Conservation (phyloP, 805 yeast species). For the Lipomyces mesembrius region DNA sequence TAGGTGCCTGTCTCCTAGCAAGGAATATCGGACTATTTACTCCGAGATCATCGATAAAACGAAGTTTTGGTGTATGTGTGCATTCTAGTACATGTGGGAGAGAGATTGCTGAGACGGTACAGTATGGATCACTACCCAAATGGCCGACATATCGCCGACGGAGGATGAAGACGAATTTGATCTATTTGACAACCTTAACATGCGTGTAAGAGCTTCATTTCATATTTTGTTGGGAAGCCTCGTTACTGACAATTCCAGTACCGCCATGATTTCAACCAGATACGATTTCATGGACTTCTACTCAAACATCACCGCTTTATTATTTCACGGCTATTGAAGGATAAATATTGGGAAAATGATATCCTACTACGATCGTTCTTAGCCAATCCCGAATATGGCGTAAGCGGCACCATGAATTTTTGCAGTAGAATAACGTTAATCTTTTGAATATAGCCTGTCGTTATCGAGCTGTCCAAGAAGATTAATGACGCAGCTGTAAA, state of each 20-base stretch:
- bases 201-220: slow-evolving; percentile 7
- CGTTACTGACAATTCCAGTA: slow-evolving; percentile 7
- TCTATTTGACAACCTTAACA: slow-evolving; percentile 20
- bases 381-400: slow-evolving; percentile 18
- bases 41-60: slow-evolving; percentile 20
- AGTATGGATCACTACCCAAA: slow-evolving; percentile 28
- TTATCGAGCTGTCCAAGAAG: slow-evolving; percentile 17
- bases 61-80: slow-evolving; percentile 30
- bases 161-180: background rate
- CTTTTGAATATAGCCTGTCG: slow-evolving; percentile 8
- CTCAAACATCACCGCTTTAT: slow-evolving; percentile 21
- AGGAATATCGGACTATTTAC: slow-evolving; percentile 17
- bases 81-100: background rate
- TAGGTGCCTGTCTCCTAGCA: slow-evolving; percentile 16
- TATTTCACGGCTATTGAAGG: slow-evolving; percentile 22
- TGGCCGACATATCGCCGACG: slow-evolving; percentile 5
- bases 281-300: slow-evolving; percentile 19
- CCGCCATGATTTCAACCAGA: slow-evolving; percentile 15
- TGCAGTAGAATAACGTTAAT: background rate
- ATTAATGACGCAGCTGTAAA: slow-evolving; percentile 2
- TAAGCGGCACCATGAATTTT: slow-evolving; percentile 8
- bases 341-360: slow-evolving; percentile 19
- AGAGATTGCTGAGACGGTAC: background rate
- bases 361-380: slow-evolving; percentile 18
- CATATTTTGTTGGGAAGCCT: background rate